Evolutionary conservation across 2,329 filamentous ascomycete species (phyloP).

Genomic region (Uncinocarpus reesii): DNA sequence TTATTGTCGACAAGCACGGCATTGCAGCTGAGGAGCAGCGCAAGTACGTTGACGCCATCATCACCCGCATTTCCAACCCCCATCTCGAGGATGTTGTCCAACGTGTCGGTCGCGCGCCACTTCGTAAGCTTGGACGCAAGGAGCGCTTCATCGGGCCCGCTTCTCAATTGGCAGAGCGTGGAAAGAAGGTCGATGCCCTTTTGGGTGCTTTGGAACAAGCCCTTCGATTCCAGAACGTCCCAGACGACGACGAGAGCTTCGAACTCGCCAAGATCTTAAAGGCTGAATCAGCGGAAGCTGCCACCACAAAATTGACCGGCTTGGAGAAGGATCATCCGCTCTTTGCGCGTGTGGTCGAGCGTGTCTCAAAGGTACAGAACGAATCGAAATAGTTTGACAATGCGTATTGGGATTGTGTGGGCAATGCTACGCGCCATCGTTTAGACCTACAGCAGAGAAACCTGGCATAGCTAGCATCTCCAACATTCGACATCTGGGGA

Average conservation of each 20-base stretch:
- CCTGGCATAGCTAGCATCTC: background rate
- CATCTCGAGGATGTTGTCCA: constrained; percentile 85
- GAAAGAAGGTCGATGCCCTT: constrained; percentile 60
- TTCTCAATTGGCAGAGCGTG: constrained; percentile 73
- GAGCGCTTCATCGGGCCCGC: constrained; percentile 94
- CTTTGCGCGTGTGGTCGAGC: constrained; percentile 60
- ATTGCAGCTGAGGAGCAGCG: constrained; percentile 66
- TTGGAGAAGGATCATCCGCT: constrained; percentile 67
- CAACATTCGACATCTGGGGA: background rate
- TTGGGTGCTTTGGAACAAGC: constrained; percentile 81
- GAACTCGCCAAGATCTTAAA: constrained; percentile 81
- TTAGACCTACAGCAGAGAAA: too few species aligned
- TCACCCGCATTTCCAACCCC: constrained; percentile 86
- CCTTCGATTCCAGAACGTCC: constrained; percentile 88
- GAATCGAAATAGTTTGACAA: constrained; percentile 36
- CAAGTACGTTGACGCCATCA: constrained; percentile 83
- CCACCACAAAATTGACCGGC: constrained; percentile 71
- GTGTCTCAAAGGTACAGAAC: constrained; percentile 72
- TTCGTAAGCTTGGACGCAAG: constrained; percentile 88
- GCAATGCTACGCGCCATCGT: too few species aligned
- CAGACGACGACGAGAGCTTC: constrained; percentile 78
- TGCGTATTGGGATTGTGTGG: too few species aligned
- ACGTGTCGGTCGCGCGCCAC: constrained; percentile 85
- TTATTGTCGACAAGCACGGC: constrained; percentile 79
- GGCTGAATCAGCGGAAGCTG: constrained; percentile 58